Base-by-base conservation (phyloP, 805 yeast genomes). In the Blastobotrys mokoenaii region DNA sequence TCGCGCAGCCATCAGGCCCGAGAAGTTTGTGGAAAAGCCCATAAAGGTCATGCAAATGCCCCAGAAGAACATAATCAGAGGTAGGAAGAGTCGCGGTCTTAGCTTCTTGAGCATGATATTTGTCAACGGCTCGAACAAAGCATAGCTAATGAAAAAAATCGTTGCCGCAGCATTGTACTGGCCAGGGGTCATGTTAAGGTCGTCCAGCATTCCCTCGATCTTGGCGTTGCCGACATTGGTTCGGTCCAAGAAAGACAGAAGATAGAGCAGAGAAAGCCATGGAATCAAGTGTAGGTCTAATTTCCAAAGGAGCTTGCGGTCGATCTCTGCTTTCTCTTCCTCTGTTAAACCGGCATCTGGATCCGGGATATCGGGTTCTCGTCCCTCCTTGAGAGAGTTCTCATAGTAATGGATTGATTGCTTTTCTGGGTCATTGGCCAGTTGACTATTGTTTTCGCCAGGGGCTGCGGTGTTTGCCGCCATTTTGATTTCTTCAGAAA, bases 141-240 rank as follows among this genome's bases (percentile, higher is more conserved):
- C 27, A 22, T 43, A 43, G 29, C 34, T 37, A 12, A 37, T 32
- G n/a, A 20, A 43, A 27, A 43, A 43, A 20, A 33, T 41, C 2
- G 39, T n/a, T 8, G 18, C 29, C 12, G 41, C 45, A 53, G 68
- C 59, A 31, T 71, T 63, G 50, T 67, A 74, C 51, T 74, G 68
- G 38, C 54, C 51, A 10, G 71, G 70, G 2, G 56, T 43, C 42
- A 74, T 57, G 1, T 62, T 58, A 46, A 74, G 56, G 46, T 72
- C 77, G 6, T 63, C 61, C 49, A 65, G 65, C 50, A 76, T 57
- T 10, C 77, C 77, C 34, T 75, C 79, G 33, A 70, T 62, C 46
- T 74, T 62, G 2, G 79, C 79, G 51, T 73, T 70, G 9, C 79
- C 80, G 50, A 76, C 70, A 50, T 73, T 74, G 51, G 71, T 68